These are phyloP conservation scores for Coriolopsis trogii DNA, from an alignment of 1,284 basidiomycete genomes.

Conservation along the genomic window DNA sequence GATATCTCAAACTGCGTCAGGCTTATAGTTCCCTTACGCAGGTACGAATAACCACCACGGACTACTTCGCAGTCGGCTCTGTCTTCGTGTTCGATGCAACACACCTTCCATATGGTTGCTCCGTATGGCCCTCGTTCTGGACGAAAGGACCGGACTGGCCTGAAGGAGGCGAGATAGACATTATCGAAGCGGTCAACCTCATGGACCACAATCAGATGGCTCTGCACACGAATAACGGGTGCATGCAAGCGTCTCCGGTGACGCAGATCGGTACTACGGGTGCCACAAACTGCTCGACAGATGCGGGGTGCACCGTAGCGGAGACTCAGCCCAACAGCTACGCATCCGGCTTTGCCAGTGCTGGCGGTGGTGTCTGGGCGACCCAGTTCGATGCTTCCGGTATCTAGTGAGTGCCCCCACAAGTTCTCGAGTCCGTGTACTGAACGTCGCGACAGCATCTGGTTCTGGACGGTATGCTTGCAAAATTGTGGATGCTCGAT, in stretches of 20 bases:
- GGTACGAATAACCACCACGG: conserved; percentile 54
- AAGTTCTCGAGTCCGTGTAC: conserved; percentile 5
- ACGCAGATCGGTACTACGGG: conserved; percentile 42
- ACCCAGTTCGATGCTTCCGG: conserved; percentile 60
- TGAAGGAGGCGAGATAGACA: conserved; percentile 58
- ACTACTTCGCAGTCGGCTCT: conserved; percentile 53
- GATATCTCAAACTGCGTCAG: background rate
- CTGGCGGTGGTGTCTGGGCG: conserved; percentile 69
- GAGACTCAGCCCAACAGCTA: conserved; percentile 56
- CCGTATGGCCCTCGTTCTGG: conserved; percentile 62
- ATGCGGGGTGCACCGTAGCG: conserved; percentile 56
- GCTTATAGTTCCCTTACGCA: conserved; percentile 29
- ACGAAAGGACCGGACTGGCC: conserved; percentile 59
- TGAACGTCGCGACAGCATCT: conserved; percentile 45
- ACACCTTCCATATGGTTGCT: conserved; percentile 63
- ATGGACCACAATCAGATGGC: conserved; percentile 51
- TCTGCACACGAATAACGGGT: conserved; percentile 47
- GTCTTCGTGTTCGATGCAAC: conserved; percentile 63
- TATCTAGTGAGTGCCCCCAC: conserved; percentile 27
- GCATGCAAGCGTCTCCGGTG: conserved; percentile 33
- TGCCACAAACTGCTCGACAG: conserved; percentile 43
- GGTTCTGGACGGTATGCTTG: conserved; percentile 65
- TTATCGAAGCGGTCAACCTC: conserved; percentile 49
- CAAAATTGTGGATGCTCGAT: background rate
- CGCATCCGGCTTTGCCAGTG: conserved; percentile 52